Conservation (phyloP, 2,329 filamentous ascomycete genomes). For the Coniella vitis region DNA sequence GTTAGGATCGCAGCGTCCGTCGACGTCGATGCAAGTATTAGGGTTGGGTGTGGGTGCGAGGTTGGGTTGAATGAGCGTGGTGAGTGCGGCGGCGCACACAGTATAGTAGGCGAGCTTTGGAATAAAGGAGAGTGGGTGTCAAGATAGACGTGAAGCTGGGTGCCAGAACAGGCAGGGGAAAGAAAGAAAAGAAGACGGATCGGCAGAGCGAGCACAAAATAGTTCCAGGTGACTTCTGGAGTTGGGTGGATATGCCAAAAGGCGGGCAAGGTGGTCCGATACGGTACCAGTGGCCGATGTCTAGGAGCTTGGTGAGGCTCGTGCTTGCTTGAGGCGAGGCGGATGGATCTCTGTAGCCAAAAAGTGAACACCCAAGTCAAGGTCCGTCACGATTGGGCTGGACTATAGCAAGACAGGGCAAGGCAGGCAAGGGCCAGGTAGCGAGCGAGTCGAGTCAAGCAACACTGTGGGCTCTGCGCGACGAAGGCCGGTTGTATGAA, state of each 20-base stretch:
- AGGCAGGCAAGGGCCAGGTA: slow-evolving; percentile 16
- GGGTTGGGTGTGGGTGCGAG: slow-evolving; percentile 2
- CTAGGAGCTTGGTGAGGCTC: slow-evolving; percentile 7
- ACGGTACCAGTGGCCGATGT: not conserved
- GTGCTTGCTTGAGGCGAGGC: slow-evolving; percentile 7
- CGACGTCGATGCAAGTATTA: slow-evolving; percentile 6
- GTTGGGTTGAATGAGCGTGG: slow-evolving; percentile 10
- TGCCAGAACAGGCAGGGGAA: slow-evolving; percentile 16
- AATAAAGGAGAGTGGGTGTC: slow-evolving; percentile 30
- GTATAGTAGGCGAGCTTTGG: slow-evolving; percentile 1
- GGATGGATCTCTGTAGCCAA: not conserved
- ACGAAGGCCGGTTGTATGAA: slow-evolving; percentile 21
- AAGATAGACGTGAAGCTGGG: slow-evolving; percentile 16
- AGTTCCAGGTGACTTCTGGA: not conserved
- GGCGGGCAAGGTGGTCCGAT: slow-evolving; percentile 15
- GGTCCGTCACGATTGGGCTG: not conserved
- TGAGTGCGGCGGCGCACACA: not conserved
- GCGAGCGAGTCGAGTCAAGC: slow-evolving; percentile 8
- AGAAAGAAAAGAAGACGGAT: not conserved
- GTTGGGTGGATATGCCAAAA: not conserved
- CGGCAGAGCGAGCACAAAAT: not conserved
- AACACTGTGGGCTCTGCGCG: slow-evolving; percentile 19
- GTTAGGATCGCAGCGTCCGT: not conserved
- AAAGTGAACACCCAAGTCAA: slow-evolving; percentile 7
- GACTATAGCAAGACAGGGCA: slow-evolving; percentile 26